Conservation (phyloP, 176 grass and related monocot genomes). For the Lolium multiflorum region DNA sequence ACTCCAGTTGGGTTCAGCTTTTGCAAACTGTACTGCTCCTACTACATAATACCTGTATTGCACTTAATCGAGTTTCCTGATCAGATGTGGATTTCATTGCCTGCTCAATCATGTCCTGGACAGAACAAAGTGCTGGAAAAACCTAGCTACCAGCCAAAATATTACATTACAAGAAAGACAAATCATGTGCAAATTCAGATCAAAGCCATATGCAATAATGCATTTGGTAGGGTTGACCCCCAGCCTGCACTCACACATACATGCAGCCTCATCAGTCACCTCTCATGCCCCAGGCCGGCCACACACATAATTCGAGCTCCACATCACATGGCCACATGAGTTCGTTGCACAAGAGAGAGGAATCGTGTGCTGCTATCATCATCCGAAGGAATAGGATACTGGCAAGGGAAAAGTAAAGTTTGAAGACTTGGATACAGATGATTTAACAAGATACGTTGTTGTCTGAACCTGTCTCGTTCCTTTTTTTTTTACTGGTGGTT, state of each 20-base stretch:
- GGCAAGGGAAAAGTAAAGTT: neutral
- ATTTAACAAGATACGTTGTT: conserved; percentile 40
- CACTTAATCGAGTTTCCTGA: neutral
- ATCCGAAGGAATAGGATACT: neutral
- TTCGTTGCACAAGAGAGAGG: conserved; percentile 20
- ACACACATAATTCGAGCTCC: conserved; percentile 51
- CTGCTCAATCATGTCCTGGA: conserved; percentile 1
- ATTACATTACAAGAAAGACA: neutral
- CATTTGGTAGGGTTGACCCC: conserved; percentile 45
- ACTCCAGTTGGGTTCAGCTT: conserved; percentile 6
- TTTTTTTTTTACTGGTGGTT: conserved; percentile 3
- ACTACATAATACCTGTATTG: neutral
- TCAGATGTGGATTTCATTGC: neutral
- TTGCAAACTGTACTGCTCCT: conserved; percentile 34
- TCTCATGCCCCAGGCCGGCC: conserved; percentile 35
- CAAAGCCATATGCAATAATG: conserved; percentile 46
- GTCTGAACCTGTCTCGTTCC: neutral
- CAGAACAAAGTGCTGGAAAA: neutral
- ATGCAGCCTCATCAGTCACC: conserved; percentile 18
- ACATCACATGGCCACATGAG: conserved; percentile 49
- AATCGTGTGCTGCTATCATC: conserved; percentile 27
- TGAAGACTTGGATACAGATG: conserved; percentile 27
- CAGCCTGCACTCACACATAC: neutral
- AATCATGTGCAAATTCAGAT: neutral
- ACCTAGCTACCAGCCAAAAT: neutral